Percentiles rank a stretch among this genome's conserved stretches.
These are phyloP conservation scores for Myriangium duriaei DNA, from an alignment of 2,329 filamentous ascomycete species.

Conservation along the genomic window DNA sequence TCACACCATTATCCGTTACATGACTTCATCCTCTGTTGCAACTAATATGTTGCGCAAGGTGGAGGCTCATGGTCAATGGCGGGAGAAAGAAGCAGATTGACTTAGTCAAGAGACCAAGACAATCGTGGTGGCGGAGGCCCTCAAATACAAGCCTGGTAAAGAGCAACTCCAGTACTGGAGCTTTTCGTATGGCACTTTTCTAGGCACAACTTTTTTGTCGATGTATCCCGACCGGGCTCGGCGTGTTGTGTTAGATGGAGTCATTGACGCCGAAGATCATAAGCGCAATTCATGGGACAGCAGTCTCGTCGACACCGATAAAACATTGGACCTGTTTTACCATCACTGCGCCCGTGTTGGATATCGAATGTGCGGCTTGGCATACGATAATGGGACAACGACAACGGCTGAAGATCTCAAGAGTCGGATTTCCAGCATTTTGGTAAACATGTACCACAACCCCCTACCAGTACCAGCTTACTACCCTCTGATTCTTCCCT, in stretches of 20 bases:
- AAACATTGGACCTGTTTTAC: slow-evolving; percentile 34
- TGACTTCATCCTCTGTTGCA: too few species aligned
- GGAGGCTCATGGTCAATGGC: slow-evolving; percentile 19
- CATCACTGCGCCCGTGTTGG: slow-evolving; percentile 30
- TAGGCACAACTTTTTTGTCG: slow-evolving; percentile 30
- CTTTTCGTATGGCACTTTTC: slow-evolving; percentile 37
- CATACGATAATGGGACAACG: slow-evolving; percentile 21
- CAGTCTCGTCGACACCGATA: slow-evolving; percentile 22
- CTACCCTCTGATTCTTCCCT: too few species aligned
- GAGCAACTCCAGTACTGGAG: slow-evolving; percentile 34
- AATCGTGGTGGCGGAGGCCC: too few species aligned
- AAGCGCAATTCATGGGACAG: slow-evolving; percentile 14
- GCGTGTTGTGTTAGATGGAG: slow-evolving; percentile 32
- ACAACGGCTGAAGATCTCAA: too few species aligned
- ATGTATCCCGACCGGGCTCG: slow-evolving; percentile 28
- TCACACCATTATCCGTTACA: too few species aligned
- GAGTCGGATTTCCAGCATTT: slow-evolving; percentile 19
- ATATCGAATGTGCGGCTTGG: slow-evolving; percentile 24
- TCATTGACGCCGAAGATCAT: slow-evolving; percentile 31
- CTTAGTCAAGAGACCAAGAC: too few species aligned
- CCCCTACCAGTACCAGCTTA: slow-evolving; percentile 28
- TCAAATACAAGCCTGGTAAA: too few species aligned
- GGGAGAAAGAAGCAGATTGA: too few species aligned
- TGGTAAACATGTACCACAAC: slow-evolving; percentile 29
- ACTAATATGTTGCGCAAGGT: slow-evolving; percentile 39